Conservation (phyloP, 192 early-diverging fungal species). For the Ambispora gerdemannii region DNA sequence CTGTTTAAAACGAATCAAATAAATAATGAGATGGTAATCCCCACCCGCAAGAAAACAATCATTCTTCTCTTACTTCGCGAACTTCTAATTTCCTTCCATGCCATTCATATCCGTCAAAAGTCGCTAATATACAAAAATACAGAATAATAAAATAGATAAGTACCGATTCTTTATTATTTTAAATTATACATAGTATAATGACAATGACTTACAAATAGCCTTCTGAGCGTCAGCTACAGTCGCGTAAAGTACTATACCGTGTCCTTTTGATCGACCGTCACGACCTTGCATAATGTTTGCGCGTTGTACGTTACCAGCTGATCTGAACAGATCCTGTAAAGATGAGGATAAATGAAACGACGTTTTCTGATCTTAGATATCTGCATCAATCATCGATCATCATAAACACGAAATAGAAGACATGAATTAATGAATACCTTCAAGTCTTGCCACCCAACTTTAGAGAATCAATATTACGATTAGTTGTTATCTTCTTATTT, state of each 20-base stretch:
- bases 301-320: slow-evolving; percentile 55
- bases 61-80: slow-evolving; percentile 35
- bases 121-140: slow-evolving; percentile 29
- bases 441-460: slow-evolving; percentile 31
- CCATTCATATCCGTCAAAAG: slow-evolving; percentile 45
- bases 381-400: too few relatives aligned
- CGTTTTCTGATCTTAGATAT: too few relatives aligned
- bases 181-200: neutral
- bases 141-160: neutral
- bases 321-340: slow-evolving; percentile 49
- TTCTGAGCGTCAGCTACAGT: slow-evolving; percentile 57
- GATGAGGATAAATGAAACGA: neutral
- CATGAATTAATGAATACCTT: slow-evolving; percentile 17
- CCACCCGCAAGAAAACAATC: neutral
- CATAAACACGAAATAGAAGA: too few relatives aligned
- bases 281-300: slow-evolving; percentile 51
- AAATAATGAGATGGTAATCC: too few relatives aligned
- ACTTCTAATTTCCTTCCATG: slow-evolving; percentile 42
- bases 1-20: slow-evolving; percentile 21
- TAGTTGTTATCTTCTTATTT: too few relatives aligned
- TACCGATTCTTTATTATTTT: too few relatives aligned
- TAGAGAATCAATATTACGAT: neutral
- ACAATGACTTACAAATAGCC: slow-evolving; percentile 44
- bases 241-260: slow-evolving; percentile 58
- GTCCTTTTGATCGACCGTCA: slow-evolving; percentile 62